Base-by-base conservation (phyloP, 176 grass and related monocot species). In the Oryza australiensis region DNA sequence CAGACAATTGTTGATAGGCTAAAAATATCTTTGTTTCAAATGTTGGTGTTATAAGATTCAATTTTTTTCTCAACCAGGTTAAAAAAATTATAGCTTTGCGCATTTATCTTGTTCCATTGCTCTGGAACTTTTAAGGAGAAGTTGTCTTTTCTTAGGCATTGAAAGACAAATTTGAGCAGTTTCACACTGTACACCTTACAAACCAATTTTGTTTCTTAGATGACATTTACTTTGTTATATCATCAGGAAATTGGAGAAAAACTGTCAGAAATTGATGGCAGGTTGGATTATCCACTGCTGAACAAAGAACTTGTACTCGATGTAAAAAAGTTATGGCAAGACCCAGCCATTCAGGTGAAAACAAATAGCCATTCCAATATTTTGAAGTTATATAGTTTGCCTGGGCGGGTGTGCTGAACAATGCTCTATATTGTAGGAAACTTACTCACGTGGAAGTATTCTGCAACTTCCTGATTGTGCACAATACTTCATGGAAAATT, bases 401-500 rank as follows among this genome's bases (percentile, higher is more conserved):
- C 65, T 70, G 75, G 22, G 20, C 29, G 72, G 24, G 20, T 83
- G 12, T 68, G 62, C 29, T 26, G 27, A 41, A 85, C 80, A 76
- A 72, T 83, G 14, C 45, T 23, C 55, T 60, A 20, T 51, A 80
- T 63, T 87, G 22, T 60, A 99, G 95, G 95, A 99, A 90, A 92
- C 93, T 92, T 94, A 88, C 79, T 90, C 85, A 46, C 77, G 82
- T 41, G 96, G 91, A 79, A 94, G 94, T 82, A 86, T 93, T 65
- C 83, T 95, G 18, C 96, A 99, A 99, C 74, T 95, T 62, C 96
- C 96, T 53, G 96, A 99, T 51, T 99, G 96, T 90, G 93, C 95
- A 79, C 88, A 95, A 46, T 99, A 99, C 74, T 99, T 99, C 65
- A 95, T 99, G 96, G 91, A 94, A 42, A 99, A 92, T 83, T 83